A percentile compares a stretch with the other conserved stretches of the same genome.
phyloP scores from a whole-genome alignment of 78 protist species.

The Dictyostelium purpureum region DNA sequence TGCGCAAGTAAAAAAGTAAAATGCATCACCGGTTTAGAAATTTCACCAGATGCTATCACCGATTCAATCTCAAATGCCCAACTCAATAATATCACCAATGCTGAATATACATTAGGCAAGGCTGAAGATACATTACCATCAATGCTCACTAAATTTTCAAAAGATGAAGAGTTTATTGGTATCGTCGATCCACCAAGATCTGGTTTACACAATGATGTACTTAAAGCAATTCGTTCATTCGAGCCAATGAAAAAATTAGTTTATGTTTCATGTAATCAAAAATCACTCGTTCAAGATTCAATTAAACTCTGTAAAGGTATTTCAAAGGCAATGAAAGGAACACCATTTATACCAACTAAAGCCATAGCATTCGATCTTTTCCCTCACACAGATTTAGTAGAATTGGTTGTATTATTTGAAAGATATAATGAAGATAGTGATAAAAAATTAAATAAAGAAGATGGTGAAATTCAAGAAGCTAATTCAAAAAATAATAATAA shows the following conservation, averaged over 20 bases:
- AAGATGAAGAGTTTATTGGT: constrained; percentile 33
- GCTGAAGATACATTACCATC: constrained; percentile 82
- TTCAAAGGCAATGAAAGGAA: constrained; percentile 39
- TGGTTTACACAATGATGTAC: constrained; percentile 85
- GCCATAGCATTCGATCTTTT: constrained; percentile 89
- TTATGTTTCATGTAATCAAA: constrained; percentile 89
- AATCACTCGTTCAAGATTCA: constrained; percentile 57
- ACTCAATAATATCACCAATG: constrained; percentile 78
- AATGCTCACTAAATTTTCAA: not conserved
- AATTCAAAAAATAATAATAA: no score
- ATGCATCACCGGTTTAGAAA: constrained; percentile 91
- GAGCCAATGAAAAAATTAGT: constrained; percentile 53
- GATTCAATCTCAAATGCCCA: constrained; percentile 90
- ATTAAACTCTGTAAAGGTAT: constrained; percentile 77
- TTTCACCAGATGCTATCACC: constrained; percentile 79
- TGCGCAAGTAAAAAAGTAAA: constrained; percentile 59
- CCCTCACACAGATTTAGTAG: constrained; percentile 91
- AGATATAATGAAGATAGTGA: no score
- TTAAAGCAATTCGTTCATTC: constrained; percentile 78
- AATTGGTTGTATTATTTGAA: constrained; percentile 86
- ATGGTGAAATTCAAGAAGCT: no score
- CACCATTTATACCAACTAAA: constrained; percentile 81
- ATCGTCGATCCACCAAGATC: constrained; percentile 86
- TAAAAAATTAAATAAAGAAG: no score
- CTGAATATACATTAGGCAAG: constrained; percentile 55